phyloP scores from a whole-genome alignment of 306 rosid species.

The Phaseolus lunatus region DNA sequence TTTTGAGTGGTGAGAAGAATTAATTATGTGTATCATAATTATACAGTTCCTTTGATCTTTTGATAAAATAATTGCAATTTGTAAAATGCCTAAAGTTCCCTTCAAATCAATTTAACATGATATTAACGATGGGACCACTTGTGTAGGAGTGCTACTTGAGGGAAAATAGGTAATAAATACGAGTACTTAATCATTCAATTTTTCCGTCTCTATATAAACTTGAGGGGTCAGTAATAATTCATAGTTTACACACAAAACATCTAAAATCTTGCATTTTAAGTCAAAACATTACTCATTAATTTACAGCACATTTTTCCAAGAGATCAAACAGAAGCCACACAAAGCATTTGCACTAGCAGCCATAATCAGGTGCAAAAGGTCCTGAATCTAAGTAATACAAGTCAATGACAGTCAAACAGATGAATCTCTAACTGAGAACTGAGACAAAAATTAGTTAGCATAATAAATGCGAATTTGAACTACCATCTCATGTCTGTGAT shows the following conservation, averaged over 20 bases:
- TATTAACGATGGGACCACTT: conserved; percentile 39
- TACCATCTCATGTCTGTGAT: conserved; percentile 21
- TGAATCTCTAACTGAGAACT: conserved; percentile 21
- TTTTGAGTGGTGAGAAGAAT: no score
- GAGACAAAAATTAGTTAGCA: conserved; percentile 50
- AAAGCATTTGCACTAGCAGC: conserved; percentile 18
- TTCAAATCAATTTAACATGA: neutral
- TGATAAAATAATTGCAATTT: neutral
- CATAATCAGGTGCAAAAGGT: conserved; percentile 25
- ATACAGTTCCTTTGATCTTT: neutral
- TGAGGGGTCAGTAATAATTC: conserved; percentile 5
- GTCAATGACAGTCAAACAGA: conserved; percentile 48
- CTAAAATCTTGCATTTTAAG: neutral
- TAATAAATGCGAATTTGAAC: conserved; percentile 60
- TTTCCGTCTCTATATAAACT: conserved; percentile 7
- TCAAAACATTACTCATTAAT: neutral
- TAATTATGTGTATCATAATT: neutral
- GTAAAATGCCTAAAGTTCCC: neutral
- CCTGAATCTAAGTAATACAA: neutral
- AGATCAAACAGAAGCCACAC: neutral
- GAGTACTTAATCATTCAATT: conserved; percentile 41
- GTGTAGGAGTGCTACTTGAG: conserved; percentile 27
- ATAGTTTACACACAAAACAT: neutral
- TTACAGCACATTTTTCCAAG: neutral
- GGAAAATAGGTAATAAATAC: conserved; percentile 41